phyloP scores from a whole-genome alignment of 2,329 filamentous ascomycete genomes.

The Penicillium sp. region DNA sequence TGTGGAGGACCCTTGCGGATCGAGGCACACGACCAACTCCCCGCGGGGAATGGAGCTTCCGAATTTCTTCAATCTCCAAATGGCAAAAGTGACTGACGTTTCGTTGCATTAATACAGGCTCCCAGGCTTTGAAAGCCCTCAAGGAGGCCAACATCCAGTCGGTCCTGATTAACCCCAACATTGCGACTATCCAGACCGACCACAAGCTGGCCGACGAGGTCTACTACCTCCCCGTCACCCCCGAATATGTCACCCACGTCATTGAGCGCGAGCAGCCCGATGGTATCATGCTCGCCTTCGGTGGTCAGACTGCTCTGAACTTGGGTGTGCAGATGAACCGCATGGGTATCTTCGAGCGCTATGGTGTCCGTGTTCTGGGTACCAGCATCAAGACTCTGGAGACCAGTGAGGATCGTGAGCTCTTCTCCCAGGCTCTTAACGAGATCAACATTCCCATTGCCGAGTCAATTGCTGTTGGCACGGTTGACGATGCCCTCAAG shows the following conservation, averaged over 20 bases:
- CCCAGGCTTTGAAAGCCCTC: conserved; percentile 92
- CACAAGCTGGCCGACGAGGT: conserved; percentile 95
- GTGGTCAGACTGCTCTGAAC: conserved; percentile 95
- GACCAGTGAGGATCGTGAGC: conserved; percentile 90
- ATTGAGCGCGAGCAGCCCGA: conserved; percentile 95
- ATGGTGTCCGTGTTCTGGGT: conserved; percentile 91
- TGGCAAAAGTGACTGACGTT: conserved; percentile 19
- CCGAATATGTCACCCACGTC: conserved; percentile 95
- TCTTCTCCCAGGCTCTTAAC: conserved; percentile 92
- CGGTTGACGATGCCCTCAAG: conserved; percentile 85
- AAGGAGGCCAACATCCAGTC: conserved; percentile 92
- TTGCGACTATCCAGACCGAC: conserved; percentile 96
- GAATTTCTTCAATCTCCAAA: background rate
- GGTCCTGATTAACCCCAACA: conserved; percentile 95
- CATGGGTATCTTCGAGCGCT: conserved; percentile 91
- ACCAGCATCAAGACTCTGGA: conserved; percentile 93
- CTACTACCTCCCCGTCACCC: conserved; percentile 96
- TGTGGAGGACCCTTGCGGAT: conserved; percentile 2
- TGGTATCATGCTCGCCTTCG: conserved; percentile 95
- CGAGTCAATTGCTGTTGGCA: conserved; percentile 88
- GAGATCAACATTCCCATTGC: conserved; percentile 98
- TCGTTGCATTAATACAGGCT: conserved; percentile 57
- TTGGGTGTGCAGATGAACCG: conserved; percentile 96
- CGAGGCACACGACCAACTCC: background rate
- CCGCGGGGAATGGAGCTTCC: conserved; percentile 8